These are phyloP conservation scores for Agastache rugosa DNA, from an alignment of 257 asterid genomes.

Conservation along the genomic window DNA sequence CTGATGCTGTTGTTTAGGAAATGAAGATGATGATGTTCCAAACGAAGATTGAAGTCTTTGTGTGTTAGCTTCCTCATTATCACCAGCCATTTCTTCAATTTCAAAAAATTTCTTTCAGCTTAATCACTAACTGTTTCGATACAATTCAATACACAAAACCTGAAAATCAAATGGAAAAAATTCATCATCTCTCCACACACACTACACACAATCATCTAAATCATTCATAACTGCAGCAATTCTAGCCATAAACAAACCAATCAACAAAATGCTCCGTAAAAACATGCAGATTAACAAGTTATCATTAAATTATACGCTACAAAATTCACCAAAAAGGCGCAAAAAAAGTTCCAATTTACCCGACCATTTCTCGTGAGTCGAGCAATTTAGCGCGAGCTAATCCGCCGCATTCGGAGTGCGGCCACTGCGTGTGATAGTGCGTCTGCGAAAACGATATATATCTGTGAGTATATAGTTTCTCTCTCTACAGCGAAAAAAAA, in stretches of 20 bases:
- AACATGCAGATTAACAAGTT: constrained; percentile 29
- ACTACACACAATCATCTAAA: constrained; percentile 18
- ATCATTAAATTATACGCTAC: neutral
- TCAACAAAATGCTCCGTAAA: constrained; percentile 23
- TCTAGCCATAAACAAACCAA: constrained; percentile 24
- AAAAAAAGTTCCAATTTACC: constrained; percentile 15
- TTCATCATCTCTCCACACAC: constrained; percentile 21
- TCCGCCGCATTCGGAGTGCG: constrained; percentile 43
- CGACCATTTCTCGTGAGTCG: constrained; percentile 25
- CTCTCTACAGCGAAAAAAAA: constrained; percentile 29
- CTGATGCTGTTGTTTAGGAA: constrained; percentile 47
- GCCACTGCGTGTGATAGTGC: constrained; percentile 33
- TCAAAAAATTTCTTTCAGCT: constrained; percentile 22
- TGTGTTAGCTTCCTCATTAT: constrained; percentile 59
- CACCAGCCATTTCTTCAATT: constrained; percentile 67
- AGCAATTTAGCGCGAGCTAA: constrained; percentile 38
- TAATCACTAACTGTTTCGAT: neutral
- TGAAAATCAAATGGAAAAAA: constrained; percentile 28
- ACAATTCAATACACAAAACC: constrained; percentile 35
- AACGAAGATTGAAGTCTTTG: constrained; percentile 80
- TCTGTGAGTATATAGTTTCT: constrained; percentile 17
- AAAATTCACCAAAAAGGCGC: neutral
- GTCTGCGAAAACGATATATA: constrained; percentile 6
- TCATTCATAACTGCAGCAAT: constrained; percentile 5
- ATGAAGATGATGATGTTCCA: constrained; percentile 77